Base-by-base conservation (phyloP, 345 rosid genomes). In the Pugionium cornutum region DNA sequence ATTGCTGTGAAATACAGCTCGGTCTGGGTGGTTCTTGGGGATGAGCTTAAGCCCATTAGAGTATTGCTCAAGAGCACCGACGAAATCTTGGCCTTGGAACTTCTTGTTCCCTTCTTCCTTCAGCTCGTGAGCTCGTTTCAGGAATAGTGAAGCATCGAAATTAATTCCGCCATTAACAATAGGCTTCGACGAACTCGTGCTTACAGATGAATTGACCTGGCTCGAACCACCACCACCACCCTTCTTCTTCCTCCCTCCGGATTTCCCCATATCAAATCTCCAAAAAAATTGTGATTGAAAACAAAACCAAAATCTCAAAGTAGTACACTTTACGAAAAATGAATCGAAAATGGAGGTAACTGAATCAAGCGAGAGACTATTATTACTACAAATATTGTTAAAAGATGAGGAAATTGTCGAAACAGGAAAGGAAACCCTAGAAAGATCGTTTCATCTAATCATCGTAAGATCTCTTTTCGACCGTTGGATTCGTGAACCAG, bases 51-150 rank as follows among this genome's bases (percentile, higher is more conserved):
- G 80, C 46, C 88, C 99, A 65, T 80, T 86, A 26, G 81, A 82
- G 67, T 94, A 94, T 56, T 81, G 84, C 28, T 90, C 95, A 62
- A 94, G 85, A 55, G 99, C 99, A 55, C 86, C 92, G 47, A 62
- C 89, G 47, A 73, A 94, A 55, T 90, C 99, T 78, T 79, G 88
- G 30, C 52, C 78, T 53, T 89, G 90, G 76, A 86, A 90, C 88
- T 82, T 88, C 64, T 67, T 86, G 56, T 94, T 94, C 3, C 99
- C 97, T 82, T 94, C 96, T 74, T 94, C 99, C 60, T 94, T 90
- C 10, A 94, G 90, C 83, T 94, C 99, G 61, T 90, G 91, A 6
- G 97, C 97, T 48, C 90, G 81, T 77, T 86, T 89, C 78, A 86
- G 63, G 73, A 82, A 83, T 9, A 86, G 67, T 2, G 94, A 81